A percentile compares a stretch with the other conserved stretches of the same genome.
These are phyloP conservation scores for Vitis labrusca DNA, from an alignment of 164 flowering plant genomes.

Conservation along the genomic window DNA sequence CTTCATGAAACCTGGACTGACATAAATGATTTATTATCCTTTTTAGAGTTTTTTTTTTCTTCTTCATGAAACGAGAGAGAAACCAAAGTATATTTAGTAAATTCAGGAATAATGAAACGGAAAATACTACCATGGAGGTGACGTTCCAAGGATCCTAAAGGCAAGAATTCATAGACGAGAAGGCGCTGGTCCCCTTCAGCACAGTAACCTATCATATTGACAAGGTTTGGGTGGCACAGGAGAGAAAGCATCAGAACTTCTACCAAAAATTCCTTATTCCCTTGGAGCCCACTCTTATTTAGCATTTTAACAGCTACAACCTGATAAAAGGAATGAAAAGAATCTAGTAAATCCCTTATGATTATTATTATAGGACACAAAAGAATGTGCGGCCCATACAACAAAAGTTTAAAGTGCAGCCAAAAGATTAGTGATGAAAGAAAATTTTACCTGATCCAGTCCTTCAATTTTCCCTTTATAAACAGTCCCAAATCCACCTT, in stretches of 20 bases:
- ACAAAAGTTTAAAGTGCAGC: too few relatives aligned
- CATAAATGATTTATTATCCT: too few relatives aligned
- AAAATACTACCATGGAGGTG: slow-evolving; percentile 42
- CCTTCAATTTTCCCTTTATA: slow-evolving; percentile 22
- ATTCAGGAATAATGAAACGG: not conserved
- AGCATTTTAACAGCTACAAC: slow-evolving; percentile 29
- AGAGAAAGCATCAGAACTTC: slow-evolving; percentile 38
- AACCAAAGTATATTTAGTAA: not conserved
- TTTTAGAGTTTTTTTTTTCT: too few relatives aligned
- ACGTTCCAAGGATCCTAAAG: slow-evolving; percentile 38
- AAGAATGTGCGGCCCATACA: not conserved
- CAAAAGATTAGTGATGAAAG: not conserved
- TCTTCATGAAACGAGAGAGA: too few relatives aligned
- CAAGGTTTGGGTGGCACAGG: slow-evolving; percentile 35
- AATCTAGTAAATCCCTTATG: not conserved
- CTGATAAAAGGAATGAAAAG: slow-evolving; percentile 5
- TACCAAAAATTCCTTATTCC: slow-evolving; percentile 34
- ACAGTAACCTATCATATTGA: slow-evolving; percentile 30
- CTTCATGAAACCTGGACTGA: too few relatives aligned
- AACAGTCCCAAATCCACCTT: slow-evolving; percentile 37
- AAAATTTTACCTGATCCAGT: slow-evolving; percentile 21
- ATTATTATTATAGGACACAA: not conserved
- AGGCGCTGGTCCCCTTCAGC: slow-evolving; percentile 40
- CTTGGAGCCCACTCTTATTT: slow-evolving; percentile 24
- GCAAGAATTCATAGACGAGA: slow-evolving; percentile 48